Evolutionary conservation across 2,329 filamentous ascomycete genomes (phyloP), one percentile per base, ranked within the genome.

Genomic region (Talaromyces amestolkiae): DNA sequence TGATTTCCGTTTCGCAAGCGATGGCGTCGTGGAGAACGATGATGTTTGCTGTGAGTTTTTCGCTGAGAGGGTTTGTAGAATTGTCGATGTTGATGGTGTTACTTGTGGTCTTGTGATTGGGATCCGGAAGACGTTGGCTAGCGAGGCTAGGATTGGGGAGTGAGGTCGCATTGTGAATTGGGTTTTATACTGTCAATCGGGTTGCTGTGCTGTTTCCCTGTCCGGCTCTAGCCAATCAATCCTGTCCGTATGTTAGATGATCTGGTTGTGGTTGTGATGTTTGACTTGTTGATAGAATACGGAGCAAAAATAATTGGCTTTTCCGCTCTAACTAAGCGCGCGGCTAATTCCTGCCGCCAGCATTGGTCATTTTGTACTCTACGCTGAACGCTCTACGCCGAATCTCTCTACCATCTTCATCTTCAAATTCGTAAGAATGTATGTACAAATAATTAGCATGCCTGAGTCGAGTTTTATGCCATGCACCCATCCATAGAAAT

Each of bases 61-160:
- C 31, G 41, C 56, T 27, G 49, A 47, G 11, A 58, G 61, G 7
- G 5, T 33, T 10, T 51, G 53, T n/a, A 66, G 53, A 19, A 59
- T 19, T 8, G 59, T 41, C 58, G 69, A 41, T 61, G 39, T 66
- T 27, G 69, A 64, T 66, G 70, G 68, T 63, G 70, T 66, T 64
- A 69, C 70, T 67, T 71, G 69, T 43, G 19, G 56, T 37, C 71
- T 65, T 39, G 68, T 54, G 69, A 69, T 53, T 24, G 74, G 69
- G 8, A 77, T 77, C 47, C 79, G 68, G 72, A 83, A 81, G 45
- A 77, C 79, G 58, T 76, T 79, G 68, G 80, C 79, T 65, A 83
- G 74, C 3, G 78, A 81, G 67, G 77, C 74, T 68, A 82, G 78
- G 5, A 78, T 70, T 6, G 78, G 78, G 53, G 75, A 80, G 69